Evolutionary conservation across 2,329 filamentous ascomycete genomes (phyloP), one percentile per base, ranked within the genome.

Genomic region (Ambrosiella cleistominuta): DNA sequence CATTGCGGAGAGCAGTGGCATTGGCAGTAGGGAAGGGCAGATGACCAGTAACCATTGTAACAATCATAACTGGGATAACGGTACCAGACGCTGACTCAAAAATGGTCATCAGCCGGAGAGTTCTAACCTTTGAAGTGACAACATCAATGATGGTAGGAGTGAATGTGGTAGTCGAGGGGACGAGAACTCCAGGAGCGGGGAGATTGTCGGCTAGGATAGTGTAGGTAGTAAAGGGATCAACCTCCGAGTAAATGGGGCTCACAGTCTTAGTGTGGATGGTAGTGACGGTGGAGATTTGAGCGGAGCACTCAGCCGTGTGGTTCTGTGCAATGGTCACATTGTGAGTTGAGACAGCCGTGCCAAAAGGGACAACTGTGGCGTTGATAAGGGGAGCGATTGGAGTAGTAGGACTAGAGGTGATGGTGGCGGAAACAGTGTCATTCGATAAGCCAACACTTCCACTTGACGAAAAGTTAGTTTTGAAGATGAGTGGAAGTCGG

Each of bases 181-280:
- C 36, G 39, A 27, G 57, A 52, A 54, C 47, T 56, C 49, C 54
- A 11, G 17, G 52, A 19, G 11, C 62, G 45, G 55, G 44, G 35
- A n/a, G 7, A 17, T 6, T 19, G 36, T 42, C 37, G 12, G 42
- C 15, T 3, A 56, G 37, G 17, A 53, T 52, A 19, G 49, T 59
- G 27, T 56, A 39, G 40, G 49, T 60, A 13, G 55, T 60, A 47
- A 60, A 56, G 15, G 53, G 54, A 9, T 40, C 12, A 17, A 27
- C 11, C 7, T 54, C 52, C 2, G 11, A 8, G 15, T 9, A 39
- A 27, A 27, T 47, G n/a, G 36, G 9, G 9, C 50, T 42, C 27
- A 36, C 13, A 0, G 45, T 62, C 36, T 61, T 38, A 12, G 61
- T 62, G 38, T 57, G 35, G 17, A 63, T 64, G 36, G 58, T 58